Percentiles rank a stretch among this genome's conserved stretches.
Conservation (phyloP, 75 land plant genomes). For the Selaginella moellendorffii region DNA sequence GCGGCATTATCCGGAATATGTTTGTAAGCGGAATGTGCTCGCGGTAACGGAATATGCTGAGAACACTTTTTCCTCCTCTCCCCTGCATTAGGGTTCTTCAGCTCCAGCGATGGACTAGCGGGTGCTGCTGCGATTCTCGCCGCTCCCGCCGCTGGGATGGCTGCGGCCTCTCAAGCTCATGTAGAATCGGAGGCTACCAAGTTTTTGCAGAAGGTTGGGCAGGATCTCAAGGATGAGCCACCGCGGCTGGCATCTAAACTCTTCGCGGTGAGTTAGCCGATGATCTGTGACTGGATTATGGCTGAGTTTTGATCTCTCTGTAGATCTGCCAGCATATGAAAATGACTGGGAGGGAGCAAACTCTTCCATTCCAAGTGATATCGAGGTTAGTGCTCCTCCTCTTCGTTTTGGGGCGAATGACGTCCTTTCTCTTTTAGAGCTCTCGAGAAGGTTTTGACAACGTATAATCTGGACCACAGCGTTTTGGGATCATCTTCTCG, state of each 20-base stretch:
- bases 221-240: conserved; percentile 86
- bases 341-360: conserved; percentile 72
- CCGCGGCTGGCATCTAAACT: conserved; percentile 83
- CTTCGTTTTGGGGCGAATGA: neutral
- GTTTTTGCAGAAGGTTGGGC: conserved; percentile 77
- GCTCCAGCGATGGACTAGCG: no score
- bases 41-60: no score
- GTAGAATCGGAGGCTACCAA: conserved; percentile 89
- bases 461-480: neutral
- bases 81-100: no score
- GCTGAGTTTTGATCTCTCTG: neutral
- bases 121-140: no score
- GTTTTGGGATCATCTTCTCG: neutral
- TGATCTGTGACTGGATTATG: neutral
- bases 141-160: no score
- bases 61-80: no score
- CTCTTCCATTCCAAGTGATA: conserved; percentile 87
- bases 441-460: neutral
- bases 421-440: neutral
- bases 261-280: conserved; percentile 44
- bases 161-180: conserved; percentile 31
- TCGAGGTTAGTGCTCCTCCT: conserved; percentile 43
- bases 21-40: neutral
- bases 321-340: conserved; percentile 98
- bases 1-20: no score